Evolutionary conservation across 2,329 filamentous ascomycete species (phyloP).

Genomic region (Elsinoe australis): DNA sequence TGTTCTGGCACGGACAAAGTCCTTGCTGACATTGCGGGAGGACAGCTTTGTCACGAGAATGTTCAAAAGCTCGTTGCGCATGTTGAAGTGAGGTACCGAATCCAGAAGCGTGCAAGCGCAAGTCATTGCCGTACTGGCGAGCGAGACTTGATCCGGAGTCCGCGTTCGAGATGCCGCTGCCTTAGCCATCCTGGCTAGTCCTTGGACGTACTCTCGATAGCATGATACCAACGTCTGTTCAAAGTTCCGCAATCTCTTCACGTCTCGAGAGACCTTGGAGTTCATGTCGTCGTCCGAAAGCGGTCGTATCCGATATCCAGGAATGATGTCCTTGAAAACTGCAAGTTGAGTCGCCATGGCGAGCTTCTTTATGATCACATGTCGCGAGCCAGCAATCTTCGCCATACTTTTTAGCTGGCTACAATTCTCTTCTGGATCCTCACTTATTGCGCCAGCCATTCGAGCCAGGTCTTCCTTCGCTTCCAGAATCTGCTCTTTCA

Average conservation of each 20-base stretch:
- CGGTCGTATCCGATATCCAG: constrained; percentile 88
- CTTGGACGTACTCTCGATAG: constrained; percentile 78
- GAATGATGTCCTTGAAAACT: constrained; percentile 92
- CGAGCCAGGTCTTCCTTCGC: constrained; percentile 90
- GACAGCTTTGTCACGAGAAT: constrained; percentile 81
- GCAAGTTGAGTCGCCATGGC: constrained; percentile 78
- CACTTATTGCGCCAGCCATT: constrained; percentile 72
- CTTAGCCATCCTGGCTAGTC: constrained; percentile 62
- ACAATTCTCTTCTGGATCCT: constrained; percentile 86
- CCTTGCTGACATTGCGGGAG: constrained; percentile 59
- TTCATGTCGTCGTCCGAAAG: constrained; percentile 64
- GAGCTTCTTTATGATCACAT: constrained; percentile 73
- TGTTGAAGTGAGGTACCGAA: constrained; percentile 94
- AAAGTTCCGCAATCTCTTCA: constrained; percentile 70
- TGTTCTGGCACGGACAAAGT: constrained; percentile 69
- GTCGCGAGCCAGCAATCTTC: constrained; percentile 61
- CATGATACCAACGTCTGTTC: constrained; percentile 80
- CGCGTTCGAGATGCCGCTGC: constrained; percentile 22
- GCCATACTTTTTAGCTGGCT: constrained; percentile 70
- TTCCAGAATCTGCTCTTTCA: constrained; percentile 70
- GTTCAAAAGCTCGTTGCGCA: constrained; percentile 76
- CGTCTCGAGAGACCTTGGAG: constrained; percentile 85
- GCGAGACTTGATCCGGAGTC: constrained; percentile 27
- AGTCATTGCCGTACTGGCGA: constrained; percentile 70
- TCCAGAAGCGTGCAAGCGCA: constrained; percentile 77